Conservation (phyloP, 2,329 filamentous ascomycete species). For the Macrophomina pseudophaseolina region DNA sequence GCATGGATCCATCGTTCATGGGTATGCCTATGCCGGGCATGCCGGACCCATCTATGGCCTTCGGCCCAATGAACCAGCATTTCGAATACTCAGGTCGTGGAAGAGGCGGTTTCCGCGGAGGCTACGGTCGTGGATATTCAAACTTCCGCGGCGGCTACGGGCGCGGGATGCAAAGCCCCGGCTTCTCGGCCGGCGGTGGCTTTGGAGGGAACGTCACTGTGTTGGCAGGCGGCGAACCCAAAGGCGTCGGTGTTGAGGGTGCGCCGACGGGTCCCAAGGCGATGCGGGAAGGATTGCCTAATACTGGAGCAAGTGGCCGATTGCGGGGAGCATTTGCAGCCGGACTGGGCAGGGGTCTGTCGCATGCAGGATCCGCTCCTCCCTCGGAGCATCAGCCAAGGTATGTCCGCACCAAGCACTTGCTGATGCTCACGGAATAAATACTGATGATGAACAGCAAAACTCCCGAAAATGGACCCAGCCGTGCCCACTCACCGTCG, state of each 20-base stretch:
- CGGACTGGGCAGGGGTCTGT: not conserved
- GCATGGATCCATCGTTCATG: slow-evolving; percentile 32
- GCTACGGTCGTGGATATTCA: slow-evolving; percentile 47
- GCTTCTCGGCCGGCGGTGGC: slow-evolving; percentile 28
- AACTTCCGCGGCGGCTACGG: slow-evolving; percentile 56
- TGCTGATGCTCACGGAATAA: not conserved
- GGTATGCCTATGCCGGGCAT: slow-evolving; percentile 40
- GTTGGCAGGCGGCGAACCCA: slow-evolving; percentile 45
- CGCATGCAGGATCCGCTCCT: slow-evolving; percentile 10
- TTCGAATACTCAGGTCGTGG: slow-evolving; percentile 64
- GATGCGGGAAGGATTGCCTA: slow-evolving; percentile 86
- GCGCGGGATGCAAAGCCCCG: slow-evolving; percentile 41
- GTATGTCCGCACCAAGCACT: slow-evolving; percentile 1
- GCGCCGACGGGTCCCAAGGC: slow-evolving; percentile 94
- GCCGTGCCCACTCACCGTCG: slow-evolving; percentile 46
- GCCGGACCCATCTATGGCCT: slow-evolving; percentile 30
- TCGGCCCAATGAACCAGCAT: slow-evolving; percentile 16
- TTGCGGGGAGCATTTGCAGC: slow-evolving; percentile 38
- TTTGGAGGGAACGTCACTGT: slow-evolving; percentile 42
- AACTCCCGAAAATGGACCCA: slow-evolving; percentile 43
- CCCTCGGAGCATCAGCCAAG: slow-evolving; percentile 11
- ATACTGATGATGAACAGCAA: slow-evolving; percentile 30
- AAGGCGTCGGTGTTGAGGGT: slow-evolving; percentile 65
- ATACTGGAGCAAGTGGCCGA: slow-evolving; percentile 74
- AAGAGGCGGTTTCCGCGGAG: slow-evolving; percentile 56